phyloP scores from a whole-genome alignment of 495 filamentous ascomycete genomes.

The Annulohypoxylon nitens region DNA sequence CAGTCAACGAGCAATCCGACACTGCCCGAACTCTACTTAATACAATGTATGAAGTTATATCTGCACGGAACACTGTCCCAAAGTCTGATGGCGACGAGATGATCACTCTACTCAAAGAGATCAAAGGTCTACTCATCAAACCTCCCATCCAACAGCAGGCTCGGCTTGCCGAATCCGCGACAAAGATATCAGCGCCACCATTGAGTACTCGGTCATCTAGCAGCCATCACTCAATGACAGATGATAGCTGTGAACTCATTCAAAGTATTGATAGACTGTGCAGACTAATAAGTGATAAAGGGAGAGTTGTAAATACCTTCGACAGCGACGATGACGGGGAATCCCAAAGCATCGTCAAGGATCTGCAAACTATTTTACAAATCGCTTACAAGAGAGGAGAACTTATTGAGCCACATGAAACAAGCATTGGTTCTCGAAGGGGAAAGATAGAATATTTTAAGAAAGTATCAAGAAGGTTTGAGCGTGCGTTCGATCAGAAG shows the following conservation, averaged over 20 bases:
- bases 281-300: not conserved
- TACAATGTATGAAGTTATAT: not conserved
- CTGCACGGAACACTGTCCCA: not conserved
- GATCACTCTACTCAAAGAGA: not conserved
- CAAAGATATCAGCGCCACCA: not conserved
- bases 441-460: not conserved
- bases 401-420: not conserved
- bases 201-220: not conserved
- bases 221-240: not conserved
- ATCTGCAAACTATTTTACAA: not conserved
- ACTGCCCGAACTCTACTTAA: not conserved
- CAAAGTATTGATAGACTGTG: constrained; percentile 2
- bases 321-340: not conserved
- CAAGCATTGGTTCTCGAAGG: not conserved
- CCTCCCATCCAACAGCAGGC: not conserved
- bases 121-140: not conserved
- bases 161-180: not conserved
- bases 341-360: not conserved
- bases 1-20: not conserved
- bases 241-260: not conserved
- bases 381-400: not conserved
- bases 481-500: not conserved
- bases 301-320: not conserved
- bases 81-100: not conserved
- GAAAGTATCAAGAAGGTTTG: not conserved